Conservation (phyloP, 106 monocot species). For the Narthecium ossifragum region DNA sequence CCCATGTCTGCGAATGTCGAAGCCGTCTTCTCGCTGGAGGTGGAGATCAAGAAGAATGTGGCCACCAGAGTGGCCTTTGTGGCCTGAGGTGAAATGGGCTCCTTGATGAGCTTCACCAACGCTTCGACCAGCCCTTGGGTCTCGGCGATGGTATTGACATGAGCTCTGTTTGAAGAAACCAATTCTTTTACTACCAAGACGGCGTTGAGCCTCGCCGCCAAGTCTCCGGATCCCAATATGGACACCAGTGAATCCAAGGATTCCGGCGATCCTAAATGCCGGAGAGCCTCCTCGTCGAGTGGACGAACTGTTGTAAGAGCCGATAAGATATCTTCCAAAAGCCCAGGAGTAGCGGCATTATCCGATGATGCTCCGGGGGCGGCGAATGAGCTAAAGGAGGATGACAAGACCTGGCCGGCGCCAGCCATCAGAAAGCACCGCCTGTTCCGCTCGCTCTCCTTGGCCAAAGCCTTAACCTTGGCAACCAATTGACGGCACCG, state of each 20-base stretch:
- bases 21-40: not conserved
- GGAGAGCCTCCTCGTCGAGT: slow-evolving; percentile 27
- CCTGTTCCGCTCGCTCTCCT: slow-evolving; percentile 38
- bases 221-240: slow-evolving; percentile 21
- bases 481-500: slow-evolving; percentile 1
- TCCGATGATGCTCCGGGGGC: too few species aligned
- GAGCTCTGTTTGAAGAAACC: not conserved
- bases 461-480: slow-evolving; percentile 10
- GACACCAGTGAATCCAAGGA: slow-evolving; percentile 35
- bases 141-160: slow-evolving; percentile 5
- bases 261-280: slow-evolving; percentile 13
- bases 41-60: slow-evolving; percentile 42
- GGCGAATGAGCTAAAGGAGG: slow-evolving; percentile 12
- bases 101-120: slow-evolving; percentile 35
- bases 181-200: slow-evolving; percentile 38
- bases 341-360: not conserved
- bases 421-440: slow-evolving; percentile 17
- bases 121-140: slow-evolving; percentile 29
- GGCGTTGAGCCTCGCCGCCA: slow-evolving; percentile 29
- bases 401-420: slow-evolving; percentile 5
- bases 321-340: not conserved
- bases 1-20: slow-evolving; percentile 12
- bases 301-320: slow-evolving; percentile 20
- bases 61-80: slow-evolving; percentile 55
- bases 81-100: slow-evolving; percentile 41